Evolutionary conservation across 208 protist species (phyloP).

Genomic region (Acanthamoeba divionensis): DNA sequence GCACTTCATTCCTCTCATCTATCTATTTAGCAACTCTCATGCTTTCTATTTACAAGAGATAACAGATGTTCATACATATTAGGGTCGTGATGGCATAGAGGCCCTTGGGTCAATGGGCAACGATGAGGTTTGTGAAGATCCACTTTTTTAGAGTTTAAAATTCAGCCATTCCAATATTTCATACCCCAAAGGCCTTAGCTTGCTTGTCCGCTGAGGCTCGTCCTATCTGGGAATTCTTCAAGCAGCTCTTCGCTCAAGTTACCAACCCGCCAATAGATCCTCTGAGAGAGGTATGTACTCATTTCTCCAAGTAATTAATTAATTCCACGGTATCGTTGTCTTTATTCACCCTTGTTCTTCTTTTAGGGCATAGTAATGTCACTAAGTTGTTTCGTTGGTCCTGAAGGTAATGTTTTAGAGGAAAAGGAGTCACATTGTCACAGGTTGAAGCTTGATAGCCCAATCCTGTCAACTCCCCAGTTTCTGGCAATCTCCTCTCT

Average conservation of each 20-base stretch:
- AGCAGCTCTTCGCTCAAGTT: constrained; percentile 83
- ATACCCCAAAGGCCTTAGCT: too few species aligned
- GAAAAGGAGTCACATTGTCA: constrained; percentile 43
- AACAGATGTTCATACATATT: not conserved
- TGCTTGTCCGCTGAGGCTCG: constrained; percentile 72
- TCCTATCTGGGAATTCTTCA: constrained; percentile 85
- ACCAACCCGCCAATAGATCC: constrained; percentile 88
- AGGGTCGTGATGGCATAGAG: constrained; percentile 60
- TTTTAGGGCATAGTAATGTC: not conserved
- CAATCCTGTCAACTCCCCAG: constrained; percentile 67
- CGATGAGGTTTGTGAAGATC: too few species aligned
- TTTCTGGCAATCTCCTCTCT: constrained; percentile 30
- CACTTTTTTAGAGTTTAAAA: too few species aligned
- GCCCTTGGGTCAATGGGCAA: constrained; percentile 84
- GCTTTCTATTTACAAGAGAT: not conserved
- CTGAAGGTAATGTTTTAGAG: constrained; percentile 75
- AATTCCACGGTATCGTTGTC: not conserved
- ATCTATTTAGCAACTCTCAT: not conserved
- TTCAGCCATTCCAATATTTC: too few species aligned
- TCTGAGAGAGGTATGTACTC: constrained; percentile 76
- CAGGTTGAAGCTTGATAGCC: constrained; percentile 72
- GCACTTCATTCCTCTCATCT: not conserved
- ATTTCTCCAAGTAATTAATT: constrained; percentile 35
- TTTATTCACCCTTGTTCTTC: not conserved
- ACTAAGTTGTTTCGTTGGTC: constrained; percentile 66